A percentile compares a stretch with the other conserved stretches of the same genome.
These are phyloP conservation scores for Taphrina pruni DNA, from an alignment of 1,139 yeast genomes.

Conservation along the genomic window DNA sequence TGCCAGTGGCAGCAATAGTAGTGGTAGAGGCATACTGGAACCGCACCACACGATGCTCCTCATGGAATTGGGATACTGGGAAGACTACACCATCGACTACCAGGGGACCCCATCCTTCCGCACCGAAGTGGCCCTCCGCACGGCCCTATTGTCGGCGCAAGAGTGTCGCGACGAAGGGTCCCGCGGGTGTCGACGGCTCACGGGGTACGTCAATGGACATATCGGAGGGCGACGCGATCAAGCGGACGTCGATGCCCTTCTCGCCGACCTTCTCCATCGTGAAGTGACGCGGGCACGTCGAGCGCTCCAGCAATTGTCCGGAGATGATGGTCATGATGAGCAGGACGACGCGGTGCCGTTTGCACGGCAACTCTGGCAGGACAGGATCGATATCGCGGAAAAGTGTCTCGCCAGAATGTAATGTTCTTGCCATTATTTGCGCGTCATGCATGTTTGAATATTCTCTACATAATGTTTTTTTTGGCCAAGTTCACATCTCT, in stretches of 20 bases:
- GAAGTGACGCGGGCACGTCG: not conserved
- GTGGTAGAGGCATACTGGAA: not conserved
- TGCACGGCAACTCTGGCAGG: conserved; percentile 5
- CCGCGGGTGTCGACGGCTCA: conserved; percentile 16
- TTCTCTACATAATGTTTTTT: not conserved
- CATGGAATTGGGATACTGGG: conserved; percentile 28
- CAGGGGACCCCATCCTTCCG: conserved; percentile 39
- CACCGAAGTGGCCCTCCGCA: conserved; percentile 38
- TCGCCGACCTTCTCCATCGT: not conserved
- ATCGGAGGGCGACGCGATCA: conserved; percentile 21
- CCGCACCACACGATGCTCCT: conserved; percentile 18
- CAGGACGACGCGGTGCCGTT: not conserved
- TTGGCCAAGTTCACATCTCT: no score
- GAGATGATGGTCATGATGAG: not conserved
- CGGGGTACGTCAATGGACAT: conserved; percentile 34
- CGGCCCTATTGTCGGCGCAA: conserved; percentile 1
- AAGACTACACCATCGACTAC: conserved; percentile 35
- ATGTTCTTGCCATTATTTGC: not conserved
- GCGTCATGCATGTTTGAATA: not conserved
- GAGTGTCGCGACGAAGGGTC: conserved; percentile 15
- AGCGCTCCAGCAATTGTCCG: not conserved
- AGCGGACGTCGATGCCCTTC: conserved; percentile 60
- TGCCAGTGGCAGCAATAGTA: no score
- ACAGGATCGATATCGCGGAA: conserved; percentile 8
- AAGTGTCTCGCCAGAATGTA: conserved; percentile 4